Base-by-base conservation (phyloP, 225 moss, liverwort and hornwort genomes). In the Sphagnum contortum region DNA sequence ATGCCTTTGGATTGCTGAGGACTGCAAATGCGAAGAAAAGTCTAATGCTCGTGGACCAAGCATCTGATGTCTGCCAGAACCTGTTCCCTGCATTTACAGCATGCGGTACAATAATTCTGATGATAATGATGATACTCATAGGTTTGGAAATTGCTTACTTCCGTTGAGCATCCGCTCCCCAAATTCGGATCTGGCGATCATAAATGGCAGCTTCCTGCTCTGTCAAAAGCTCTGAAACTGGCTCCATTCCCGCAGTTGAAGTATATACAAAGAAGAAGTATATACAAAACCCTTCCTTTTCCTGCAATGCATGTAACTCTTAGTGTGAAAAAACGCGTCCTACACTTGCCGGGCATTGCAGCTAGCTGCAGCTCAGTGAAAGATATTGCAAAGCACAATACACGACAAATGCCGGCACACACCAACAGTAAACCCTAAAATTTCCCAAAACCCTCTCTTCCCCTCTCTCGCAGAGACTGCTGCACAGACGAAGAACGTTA, bases 111-210 rank as follows among this genome's bases (percentile, higher is more conserved):
- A 29, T 29, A 29, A 29, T 0, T 29, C 29, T 29, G 29, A 29
- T 29, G 29, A 29, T 29, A 1, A 29, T 1, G 29, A 29, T 29
- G 29, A 29, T 1, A 29, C 29, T 29, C 29, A 29, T 29, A 29
- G 29, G 29, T 29, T 29, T 29, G 29, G 29, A 29, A 29, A 29
- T 29, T 29, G 29, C 29, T 47, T 64, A 93, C 98, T 87, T 93
- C 70, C 89, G 78, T 73, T 98, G 98, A 64, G 93, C 93, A 68
- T 98, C 98, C 59, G 87, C 98, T 62, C 98, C 98, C 98, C 98
- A 98, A 7, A 98, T 79, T 67, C 98, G 90, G 60, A 98, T 89
- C 60, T 98, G 98, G 44, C 98, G 90, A 72, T 98, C 98, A 66
- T 98, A 98, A 46, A 98, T 70, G 49, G 98, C 93, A 57, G 89